Evolutionary conservation across 192 early-diverging fungal genomes (phyloP).

Genomic region (Linnemannia zychae): DNA sequence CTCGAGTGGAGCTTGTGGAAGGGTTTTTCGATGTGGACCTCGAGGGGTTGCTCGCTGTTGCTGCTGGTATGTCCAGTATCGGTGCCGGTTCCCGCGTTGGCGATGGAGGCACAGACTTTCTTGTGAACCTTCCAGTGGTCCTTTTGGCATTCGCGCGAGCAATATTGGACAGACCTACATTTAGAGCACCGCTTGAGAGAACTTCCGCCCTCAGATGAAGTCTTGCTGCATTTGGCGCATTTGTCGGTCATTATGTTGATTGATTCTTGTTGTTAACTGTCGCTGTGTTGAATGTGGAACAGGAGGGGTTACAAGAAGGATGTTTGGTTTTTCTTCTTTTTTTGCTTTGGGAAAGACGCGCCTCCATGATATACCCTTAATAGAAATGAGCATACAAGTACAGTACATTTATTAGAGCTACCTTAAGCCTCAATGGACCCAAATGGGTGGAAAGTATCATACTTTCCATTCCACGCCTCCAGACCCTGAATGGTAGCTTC

Average conservation of each 20-base stretch:
- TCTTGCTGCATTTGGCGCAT: slow-evolving; percentile 12
- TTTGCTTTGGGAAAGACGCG: too few species aligned
- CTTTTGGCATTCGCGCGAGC: slow-evolving; percentile 33
- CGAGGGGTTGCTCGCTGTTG: background rate
- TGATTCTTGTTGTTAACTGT: background rate
- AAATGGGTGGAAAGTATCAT: slow-evolving; percentile 30
- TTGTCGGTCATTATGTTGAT: background rate
- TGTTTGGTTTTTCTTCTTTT: too few species aligned
- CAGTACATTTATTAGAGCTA: too few species aligned
- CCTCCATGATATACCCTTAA: too few species aligned
- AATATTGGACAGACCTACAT: slow-evolving; percentile 11
- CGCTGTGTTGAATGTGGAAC: too few species aligned
- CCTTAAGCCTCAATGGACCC: slow-evolving; percentile 5
- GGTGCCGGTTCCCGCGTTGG: background rate
- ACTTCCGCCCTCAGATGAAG: background rate
- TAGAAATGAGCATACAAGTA: too few species aligned
- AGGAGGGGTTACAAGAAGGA: too few species aligned
- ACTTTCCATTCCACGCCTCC: slow-evolving; percentile 25
- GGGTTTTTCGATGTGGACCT: background rate
- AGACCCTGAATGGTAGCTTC: background rate
- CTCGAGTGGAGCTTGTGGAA: slow-evolving; percentile 7
- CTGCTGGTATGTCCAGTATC: background rate
- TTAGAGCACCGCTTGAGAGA: slow-evolving; percentile 25
- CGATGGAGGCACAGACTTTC: slow-evolving; percentile 13
- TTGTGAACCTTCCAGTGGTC: slow-evolving; percentile 32